Evolutionary conservation across 495 filamentous ascomycete genomes (phyloP).

Genomic region (Hypoxylon subgilvum): DNA sequence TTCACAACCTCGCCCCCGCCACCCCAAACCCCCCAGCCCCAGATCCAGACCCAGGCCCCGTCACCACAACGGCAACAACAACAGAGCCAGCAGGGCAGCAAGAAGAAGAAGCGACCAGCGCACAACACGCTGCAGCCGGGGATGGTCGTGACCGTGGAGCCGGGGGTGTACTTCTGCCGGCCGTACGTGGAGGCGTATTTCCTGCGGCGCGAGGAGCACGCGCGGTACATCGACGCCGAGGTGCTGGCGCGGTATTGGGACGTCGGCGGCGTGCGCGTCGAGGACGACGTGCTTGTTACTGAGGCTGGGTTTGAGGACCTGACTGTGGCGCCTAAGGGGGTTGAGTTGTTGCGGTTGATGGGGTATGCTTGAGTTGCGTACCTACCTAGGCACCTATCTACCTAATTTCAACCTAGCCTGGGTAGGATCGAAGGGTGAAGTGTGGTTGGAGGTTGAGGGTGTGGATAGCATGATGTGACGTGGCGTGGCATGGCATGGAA

Average conservation of each 20-base stretch:
- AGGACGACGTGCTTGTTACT: conserved; percentile 88
- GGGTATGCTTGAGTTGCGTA: conserved; percentile 18
- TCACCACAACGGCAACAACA: conserved; percentile 25
- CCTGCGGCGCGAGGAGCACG: conserved; percentile 65
- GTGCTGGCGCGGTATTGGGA: conserved; percentile 73
- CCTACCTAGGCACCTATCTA: not conserved
- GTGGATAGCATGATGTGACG: not conserved
- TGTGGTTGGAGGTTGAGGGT: not conserved
- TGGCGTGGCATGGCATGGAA: not conserved
- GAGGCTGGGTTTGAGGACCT: conserved; percentile 78
- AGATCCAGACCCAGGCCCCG: too few species aligned
- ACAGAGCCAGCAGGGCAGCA: not conserved
- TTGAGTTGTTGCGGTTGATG: conserved; percentile 54
- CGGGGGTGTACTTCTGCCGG: conserved; percentile 78
- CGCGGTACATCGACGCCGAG: conserved; percentile 73
- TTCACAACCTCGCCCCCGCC: too few species aligned
- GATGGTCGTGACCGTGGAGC: conserved; percentile 88
- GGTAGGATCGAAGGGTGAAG: too few species aligned
- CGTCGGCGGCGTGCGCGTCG: conserved; percentile 88
- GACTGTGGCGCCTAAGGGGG: conserved; percentile 81
- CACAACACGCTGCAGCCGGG: conserved; percentile 59
- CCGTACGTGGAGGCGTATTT: conserved; percentile 68
- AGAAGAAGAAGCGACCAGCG: conserved; percentile 5
- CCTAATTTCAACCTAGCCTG: too few species aligned
- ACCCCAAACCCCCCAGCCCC: not conserved